Evolutionary conservation across 306 rosid species (phyloP), one percentile per base, ranked within the genome.

Genomic region (Arachis hypogaea): DNA sequence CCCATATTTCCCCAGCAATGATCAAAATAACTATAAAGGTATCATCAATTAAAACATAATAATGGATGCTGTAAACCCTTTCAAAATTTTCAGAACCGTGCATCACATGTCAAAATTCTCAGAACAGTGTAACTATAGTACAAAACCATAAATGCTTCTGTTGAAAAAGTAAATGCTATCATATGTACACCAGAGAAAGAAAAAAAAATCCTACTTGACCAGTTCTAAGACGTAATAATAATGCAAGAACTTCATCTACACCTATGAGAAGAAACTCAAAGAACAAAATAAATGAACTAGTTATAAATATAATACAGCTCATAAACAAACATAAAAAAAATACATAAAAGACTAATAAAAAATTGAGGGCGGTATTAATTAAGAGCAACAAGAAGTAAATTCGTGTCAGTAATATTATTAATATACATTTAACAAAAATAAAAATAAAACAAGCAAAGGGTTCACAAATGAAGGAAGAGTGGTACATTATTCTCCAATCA

Each of bases 1-100:
- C 63, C 50, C 68, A 69, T 38, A 69, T 30, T 69, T 22, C 28
- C 74, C 55, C 55, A 68, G 49, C 60, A 49, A 68, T 43, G 66
- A 58, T 22, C 33, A 66, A 52, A 66, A 66, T 56, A 45, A 47
- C 59, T 42, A 51, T 14, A 56, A 43, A 44, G 42, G 30, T 55
- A 66, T 16, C 38, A 33, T 55, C 77, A 71, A 71, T 41, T 22
- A 64, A n/a, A 71, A 12, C 16, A 43, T 68, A 57, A 43, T 68
- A 57, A 41, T 8, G 47, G 33, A 51, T 52, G 63, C 8, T 28
- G 51, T 43, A 50, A 54, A 47, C 68, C 5, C 45, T 56, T 71
- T 12, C 64, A 38, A 56, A 11, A 9, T 7, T 46, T 57, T 18
- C 55, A 30, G 33, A 22, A 29, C 44, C 42, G 62, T n/a, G 63